A percentile compares a stretch with the other conserved stretches of the same genome.
Conservation (phyloP, 257 asterid species). For the Primulina tabacum region DNA sequence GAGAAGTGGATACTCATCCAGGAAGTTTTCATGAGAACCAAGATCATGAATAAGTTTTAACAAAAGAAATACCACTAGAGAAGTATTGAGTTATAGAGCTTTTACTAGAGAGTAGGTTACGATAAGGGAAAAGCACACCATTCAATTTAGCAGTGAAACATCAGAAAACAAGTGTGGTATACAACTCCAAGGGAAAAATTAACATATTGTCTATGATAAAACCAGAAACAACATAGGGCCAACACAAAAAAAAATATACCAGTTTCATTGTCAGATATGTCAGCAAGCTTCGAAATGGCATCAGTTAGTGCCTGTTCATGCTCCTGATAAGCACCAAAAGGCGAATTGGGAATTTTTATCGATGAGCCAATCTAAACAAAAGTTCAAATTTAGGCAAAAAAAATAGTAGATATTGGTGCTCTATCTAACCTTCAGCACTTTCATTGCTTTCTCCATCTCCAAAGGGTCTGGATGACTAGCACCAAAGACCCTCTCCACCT, state of each 20-base stretch:
- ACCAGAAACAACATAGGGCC: background rate
- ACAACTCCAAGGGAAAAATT: background rate
- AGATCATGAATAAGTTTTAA: background rate
- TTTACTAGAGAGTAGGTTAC: background rate
- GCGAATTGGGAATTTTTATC: no score
- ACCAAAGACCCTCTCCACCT: slow-evolving; percentile 70
- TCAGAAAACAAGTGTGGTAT: background rate
- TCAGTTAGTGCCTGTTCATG: slow-evolving; percentile 32
- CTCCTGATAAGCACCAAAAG: slow-evolving; percentile 27
- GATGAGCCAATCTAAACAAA: background rate
- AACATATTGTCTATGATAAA: background rate
- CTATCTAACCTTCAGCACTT: slow-evolving; percentile 49
- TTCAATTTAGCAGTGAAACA: background rate
- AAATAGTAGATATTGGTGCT: background rate
- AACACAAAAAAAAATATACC: slow-evolving; percentile 17
- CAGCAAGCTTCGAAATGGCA: slow-evolving; percentile 26
- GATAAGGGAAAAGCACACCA: background rate
- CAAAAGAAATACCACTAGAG: background rate
- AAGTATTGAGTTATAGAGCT: background rate
- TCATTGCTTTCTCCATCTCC: slow-evolving; percentile 62
- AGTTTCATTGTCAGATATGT: slow-evolving; percentile 34
- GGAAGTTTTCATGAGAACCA: background rate
- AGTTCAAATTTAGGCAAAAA: background rate
- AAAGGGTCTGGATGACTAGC: slow-evolving; percentile 50
- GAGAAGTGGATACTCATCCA: background rate